These are phyloP conservation scores for Hydnomerulius pinastri DNA, from an alignment of 768 basidiomycete genomes.

Conservation along the genomic window DNA sequence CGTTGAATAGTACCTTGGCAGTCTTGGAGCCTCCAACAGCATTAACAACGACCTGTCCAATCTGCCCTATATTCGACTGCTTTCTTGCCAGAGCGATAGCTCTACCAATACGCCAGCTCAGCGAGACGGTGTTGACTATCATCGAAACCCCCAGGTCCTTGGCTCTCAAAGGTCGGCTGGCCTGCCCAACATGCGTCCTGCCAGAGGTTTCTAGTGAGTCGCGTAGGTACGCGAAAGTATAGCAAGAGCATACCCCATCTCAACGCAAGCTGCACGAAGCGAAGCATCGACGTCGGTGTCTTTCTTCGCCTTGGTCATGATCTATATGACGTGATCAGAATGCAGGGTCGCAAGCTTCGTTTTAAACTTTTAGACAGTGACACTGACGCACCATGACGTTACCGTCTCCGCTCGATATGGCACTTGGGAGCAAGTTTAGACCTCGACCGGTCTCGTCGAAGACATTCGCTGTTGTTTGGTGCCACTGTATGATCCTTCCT, in stretches of 20 bases:
- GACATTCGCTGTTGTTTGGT: constrained; percentile 34
- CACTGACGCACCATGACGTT: constrained; percentile 32
- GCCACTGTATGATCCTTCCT: constrained; percentile 19
- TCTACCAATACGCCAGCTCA: constrained; percentile 64
- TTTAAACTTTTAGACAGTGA: neutral
- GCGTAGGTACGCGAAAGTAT: neutral
- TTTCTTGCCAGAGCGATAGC: constrained; percentile 55
- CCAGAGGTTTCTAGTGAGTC: neutral
- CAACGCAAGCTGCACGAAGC: constrained; percentile 48
- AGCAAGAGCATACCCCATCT: constrained; percentile 43
- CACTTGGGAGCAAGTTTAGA: constrained; percentile 32
- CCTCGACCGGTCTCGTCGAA: constrained; percentile 28
- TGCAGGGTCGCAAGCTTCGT: constrained; percentile 2
- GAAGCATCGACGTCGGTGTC: constrained; percentile 45
- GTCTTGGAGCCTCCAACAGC: constrained; percentile 36
- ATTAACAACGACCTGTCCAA: constrained; percentile 37
- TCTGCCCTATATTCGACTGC: constrained; percentile 42
- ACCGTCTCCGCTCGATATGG: constrained; percentile 40
- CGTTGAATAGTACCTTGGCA: constrained; percentile 50
- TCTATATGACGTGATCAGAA: constrained; percentile 18
- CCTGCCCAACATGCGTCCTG: constrained; percentile 46
- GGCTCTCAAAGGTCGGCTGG: constrained; percentile 41
- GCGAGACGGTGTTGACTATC: constrained; percentile 54
- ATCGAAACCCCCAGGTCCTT: constrained; percentile 40
- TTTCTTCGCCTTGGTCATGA: constrained; percentile 47